A percentile compares a stretch with the other conserved stretches of the same genome.
Evolutionary conservation across 1,139 yeast species (phyloP).

Genomic region (Geotrichum candidum): DNA sequence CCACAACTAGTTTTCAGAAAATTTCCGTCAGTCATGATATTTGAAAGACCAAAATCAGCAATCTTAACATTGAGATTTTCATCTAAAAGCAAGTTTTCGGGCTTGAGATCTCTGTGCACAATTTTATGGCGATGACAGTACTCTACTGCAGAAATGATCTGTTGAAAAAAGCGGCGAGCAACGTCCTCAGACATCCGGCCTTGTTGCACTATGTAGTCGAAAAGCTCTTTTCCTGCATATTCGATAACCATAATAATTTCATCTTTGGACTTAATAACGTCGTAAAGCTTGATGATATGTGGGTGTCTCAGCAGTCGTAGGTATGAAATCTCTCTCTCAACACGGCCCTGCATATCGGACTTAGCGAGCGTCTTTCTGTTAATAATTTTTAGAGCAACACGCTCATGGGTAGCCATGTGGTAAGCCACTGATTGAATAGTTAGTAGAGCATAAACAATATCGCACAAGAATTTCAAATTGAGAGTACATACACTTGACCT

Average conservation of each 20-base stretch:
- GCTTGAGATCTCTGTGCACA: slow-evolving; percentile 94
- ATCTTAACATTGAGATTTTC: slow-evolving; percentile 90
- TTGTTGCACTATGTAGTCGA: slow-evolving; percentile 91
- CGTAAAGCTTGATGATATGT: slow-evolving; percentile 91
- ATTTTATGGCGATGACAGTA: slow-evolving; percentile 97
- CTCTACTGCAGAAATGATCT: slow-evolving; percentile 94
- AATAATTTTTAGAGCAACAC: slow-evolving; percentile 91
- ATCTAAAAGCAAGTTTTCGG: slow-evolving; percentile 85
- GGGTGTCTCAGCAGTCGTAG: slow-evolving; percentile 88
- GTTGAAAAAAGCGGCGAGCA: slow-evolving; percentile 93
- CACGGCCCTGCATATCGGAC: slow-evolving; percentile 95
- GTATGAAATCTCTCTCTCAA: slow-evolving; percentile 91
- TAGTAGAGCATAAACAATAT: background rate
- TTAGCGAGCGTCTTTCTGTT: slow-evolving; percentile 90
- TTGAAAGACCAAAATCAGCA: slow-evolving; percentile 93
- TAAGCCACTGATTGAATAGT: slow-evolving; percentile 51
- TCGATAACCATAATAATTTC: slow-evolving; percentile 98
- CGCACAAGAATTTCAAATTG: background rate
- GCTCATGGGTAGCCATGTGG: slow-evolving; percentile 86
- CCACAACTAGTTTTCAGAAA: slow-evolving; percentile 95
- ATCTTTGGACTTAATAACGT: slow-evolving; percentile 91
- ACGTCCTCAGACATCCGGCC: slow-evolving; percentile 94
- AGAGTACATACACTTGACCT: slow-evolving; percentile 54
- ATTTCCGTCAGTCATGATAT: slow-evolving; percentile 97
- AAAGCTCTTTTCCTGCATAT: slow-evolving; percentile 91